Conservation (phyloP, 1,284 basidiomycete genomes). For the Meripilus lineatus region DNA sequence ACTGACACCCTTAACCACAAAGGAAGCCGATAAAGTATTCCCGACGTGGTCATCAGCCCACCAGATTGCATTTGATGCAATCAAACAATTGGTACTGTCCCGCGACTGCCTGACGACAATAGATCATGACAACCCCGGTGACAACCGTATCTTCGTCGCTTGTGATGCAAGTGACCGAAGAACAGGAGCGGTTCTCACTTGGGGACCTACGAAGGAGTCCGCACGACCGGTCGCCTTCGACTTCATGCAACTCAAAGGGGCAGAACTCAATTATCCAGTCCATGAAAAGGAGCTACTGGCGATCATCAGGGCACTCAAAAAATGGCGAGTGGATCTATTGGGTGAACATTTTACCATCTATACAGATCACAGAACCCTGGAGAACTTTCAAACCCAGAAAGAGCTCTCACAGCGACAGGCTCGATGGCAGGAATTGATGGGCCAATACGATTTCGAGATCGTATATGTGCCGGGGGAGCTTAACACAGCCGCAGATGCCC, state of each 20-base stretch:
- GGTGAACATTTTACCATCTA: conserved; percentile 28
- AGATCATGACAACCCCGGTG: conserved; percentile 26
- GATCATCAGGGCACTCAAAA: conserved; percentile 16
- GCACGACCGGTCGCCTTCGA: conserved; percentile 13
- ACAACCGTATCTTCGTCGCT: conserved; percentile 23
- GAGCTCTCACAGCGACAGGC: conserved; percentile 30
- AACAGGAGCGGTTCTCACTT: conserved; percentile 20
- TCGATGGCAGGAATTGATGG: conserved; percentile 33
- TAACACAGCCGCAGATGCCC: conserved; percentile 32
- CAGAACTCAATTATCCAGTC: conserved; percentile 23
- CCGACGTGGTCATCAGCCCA: conserved; percentile 25
- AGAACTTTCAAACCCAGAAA: conserved; percentile 31
- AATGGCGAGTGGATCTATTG: conserved; percentile 30
- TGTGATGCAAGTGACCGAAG: conserved; percentile 22
- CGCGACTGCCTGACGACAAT: conserved; percentile 26
- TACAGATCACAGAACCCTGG: conserved; percentile 36
- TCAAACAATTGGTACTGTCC: conserved; percentile 30
- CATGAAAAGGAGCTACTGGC: conserved; percentile 26
- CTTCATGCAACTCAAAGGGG: conserved; percentile 13
- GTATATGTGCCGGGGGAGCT: conserved; percentile 30
- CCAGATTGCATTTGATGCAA: conserved; percentile 31
- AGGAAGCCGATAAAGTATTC: conserved; percentile 20
- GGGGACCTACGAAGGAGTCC: conserved; percentile 9
- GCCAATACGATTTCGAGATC: conserved; percentile 31
- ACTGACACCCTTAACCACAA: conserved; percentile 28